Evolutionary conservation across 148 eudicot species (phyloP).

Genomic region (Polygonum maritimum): DNA sequence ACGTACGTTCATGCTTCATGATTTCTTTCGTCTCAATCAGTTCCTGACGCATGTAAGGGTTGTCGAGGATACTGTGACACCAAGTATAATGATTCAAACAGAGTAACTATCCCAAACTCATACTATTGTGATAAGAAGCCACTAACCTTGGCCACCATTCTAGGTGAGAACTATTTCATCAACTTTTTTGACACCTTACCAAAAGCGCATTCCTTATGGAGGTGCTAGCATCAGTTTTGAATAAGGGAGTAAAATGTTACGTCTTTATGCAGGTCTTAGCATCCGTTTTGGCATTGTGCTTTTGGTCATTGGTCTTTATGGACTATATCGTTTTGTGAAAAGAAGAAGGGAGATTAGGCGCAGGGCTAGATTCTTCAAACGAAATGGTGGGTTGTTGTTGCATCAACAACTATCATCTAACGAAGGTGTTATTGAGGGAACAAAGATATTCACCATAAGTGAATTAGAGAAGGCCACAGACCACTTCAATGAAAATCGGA

Average conservation of each 20-base stretch:
- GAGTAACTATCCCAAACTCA: not conserved
- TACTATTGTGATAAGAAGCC: not conserved
- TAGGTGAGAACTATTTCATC: not conserved
- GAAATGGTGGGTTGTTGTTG: not conserved
- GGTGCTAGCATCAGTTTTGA: too few species aligned
- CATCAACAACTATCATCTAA: not conserved
- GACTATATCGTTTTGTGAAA: not conserved
- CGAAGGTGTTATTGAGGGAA: not conserved
- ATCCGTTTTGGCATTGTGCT: not conserved
- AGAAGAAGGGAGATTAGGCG: not conserved
- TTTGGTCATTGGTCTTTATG: not conserved
- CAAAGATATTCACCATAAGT: not conserved
- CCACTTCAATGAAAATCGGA: constrained; percentile 3
- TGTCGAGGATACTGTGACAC: not conserved
- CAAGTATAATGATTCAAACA: not conserved
- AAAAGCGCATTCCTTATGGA: too few species aligned
- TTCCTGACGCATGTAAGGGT: not conserved
- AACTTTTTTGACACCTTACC: too few species aligned
- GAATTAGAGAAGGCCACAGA: not conserved
- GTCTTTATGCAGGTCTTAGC: not conserved
- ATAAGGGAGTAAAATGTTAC: too few species aligned
- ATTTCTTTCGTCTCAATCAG: not conserved
- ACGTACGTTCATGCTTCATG: too few species aligned
- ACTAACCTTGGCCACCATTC: not conserved
- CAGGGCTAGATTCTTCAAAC: not conserved